phyloP scores from a whole-genome alignment of 2,329 filamentous ascomycete species.

The Fusarium buxicola region DNA sequence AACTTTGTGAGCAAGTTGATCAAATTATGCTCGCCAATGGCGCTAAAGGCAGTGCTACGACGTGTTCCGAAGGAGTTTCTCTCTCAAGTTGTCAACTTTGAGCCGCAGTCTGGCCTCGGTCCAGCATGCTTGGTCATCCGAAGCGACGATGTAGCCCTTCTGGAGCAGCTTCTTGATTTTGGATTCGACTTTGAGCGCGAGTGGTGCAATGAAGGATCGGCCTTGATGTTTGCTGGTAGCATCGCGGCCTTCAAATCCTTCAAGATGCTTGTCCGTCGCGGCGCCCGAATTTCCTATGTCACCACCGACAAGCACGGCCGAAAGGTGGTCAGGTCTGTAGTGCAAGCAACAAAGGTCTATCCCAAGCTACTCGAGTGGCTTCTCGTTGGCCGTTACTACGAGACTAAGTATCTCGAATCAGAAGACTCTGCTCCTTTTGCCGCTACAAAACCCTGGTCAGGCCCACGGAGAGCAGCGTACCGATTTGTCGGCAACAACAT shows the following conservation, averaged over 20 bases:
- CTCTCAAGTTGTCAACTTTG: slow-evolving; percentile 25
- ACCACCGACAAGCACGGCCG: slow-evolving; percentile 17
- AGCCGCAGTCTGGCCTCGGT: not conserved
- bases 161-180: slow-evolving; percentile 28
- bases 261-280: slow-evolving; percentile 33
- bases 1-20: slow-evolving; percentile 11
- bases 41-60: slow-evolving; percentile 27
- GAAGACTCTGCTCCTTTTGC: not conserved
- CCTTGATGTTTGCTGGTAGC: slow-evolving; percentile 38
- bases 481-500: not conserved
- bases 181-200: slow-evolving; percentile 36
- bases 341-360: slow-evolving; percentile 21
- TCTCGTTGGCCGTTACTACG: slow-evolving; percentile 30
- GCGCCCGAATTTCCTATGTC: slow-evolving; percentile 34
- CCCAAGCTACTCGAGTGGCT: slow-evolving; percentile 37
- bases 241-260: slow-evolving; percentile 29
- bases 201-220: slow-evolving; percentile 28
- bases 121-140: slow-evolving; percentile 20
- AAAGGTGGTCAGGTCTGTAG: slow-evolving; percentile 20
- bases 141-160: not conserved
- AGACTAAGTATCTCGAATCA: slow-evolving; percentile 20
- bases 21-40: not conserved
- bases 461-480: slow-evolving; percentile 26
- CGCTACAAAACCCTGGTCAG: slow-evolving; percentile 29
- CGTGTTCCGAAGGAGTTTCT: slow-evolving; percentile 31